Evolutionary conservation across 495 filamentous ascomycete species (phyloP).

Genomic region (Jackrogersella multiformis): DNA sequence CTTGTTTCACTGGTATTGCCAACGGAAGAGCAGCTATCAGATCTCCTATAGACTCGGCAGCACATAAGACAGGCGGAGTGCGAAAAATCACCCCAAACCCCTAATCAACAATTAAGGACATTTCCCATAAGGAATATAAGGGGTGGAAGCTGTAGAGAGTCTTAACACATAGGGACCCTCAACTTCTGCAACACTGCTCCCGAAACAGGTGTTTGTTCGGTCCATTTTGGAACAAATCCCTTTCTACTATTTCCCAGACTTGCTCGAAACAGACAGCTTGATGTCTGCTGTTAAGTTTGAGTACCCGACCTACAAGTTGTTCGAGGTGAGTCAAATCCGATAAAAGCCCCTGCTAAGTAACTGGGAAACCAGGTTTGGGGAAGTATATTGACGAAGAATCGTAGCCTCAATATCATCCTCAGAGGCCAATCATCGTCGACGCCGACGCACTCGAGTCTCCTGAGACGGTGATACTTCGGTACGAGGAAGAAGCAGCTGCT

Average conservation of each 20-base stretch:
- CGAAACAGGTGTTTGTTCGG: slow-evolving; percentile 46
- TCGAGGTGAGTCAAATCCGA: slow-evolving; percentile 53
- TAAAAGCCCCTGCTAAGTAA: neutral
- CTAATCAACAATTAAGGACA: neutral
- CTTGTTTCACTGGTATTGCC: slow-evolving; percentile 41
- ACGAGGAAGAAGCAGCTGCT: slow-evolving; percentile 58
- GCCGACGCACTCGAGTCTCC: slow-evolving; percentile 58
- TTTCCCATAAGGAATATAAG: neutral
- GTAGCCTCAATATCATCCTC: slow-evolving; percentile 58
- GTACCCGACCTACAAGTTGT: slow-evolving; percentile 60
- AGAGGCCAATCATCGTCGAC: slow-evolving; percentile 61
- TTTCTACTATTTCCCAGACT: slow-evolving; percentile 18
- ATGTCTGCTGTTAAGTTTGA: slow-evolving; percentile 62
- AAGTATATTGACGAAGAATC: slow-evolving; percentile 11
- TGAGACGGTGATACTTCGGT: slow-evolving; percentile 58
- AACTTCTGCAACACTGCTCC: slow-evolving; percentile 41
- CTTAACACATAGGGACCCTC: slow-evolving; percentile 29
- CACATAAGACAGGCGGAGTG: slow-evolving; percentile 43
- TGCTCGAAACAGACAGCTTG: slow-evolving; percentile 50
- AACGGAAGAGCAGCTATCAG: slow-evolving; percentile 31
- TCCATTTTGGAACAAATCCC: slow-evolving; percentile 35
- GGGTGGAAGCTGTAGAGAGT: slow-evolving; percentile 2
- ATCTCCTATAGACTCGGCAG: slow-evolving; percentile 36
- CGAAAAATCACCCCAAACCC: slow-evolving; percentile 9
- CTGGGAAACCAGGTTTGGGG: neutral